Base-by-base conservation (phyloP, 148 eudicot genomes). In the Persicaria tinctoria region DNA sequence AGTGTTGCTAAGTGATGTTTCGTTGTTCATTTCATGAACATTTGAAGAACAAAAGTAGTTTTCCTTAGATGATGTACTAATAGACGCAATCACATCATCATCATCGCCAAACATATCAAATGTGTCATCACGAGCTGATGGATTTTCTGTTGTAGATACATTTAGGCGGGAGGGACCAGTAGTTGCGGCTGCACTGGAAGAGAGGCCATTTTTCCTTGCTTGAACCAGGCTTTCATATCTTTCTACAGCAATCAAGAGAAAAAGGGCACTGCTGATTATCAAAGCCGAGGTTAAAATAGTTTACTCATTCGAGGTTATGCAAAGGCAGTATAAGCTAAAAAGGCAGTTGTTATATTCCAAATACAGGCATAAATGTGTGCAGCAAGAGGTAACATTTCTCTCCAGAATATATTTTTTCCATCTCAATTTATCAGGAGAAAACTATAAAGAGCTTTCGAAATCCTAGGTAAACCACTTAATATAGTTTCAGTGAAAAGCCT, bases 101-200 rank as follows among this genome's bases (percentile, higher is more conserved):
- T 90, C 93, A 73, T 86, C 98, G 11, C 87, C 97, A 82, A 94
- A 94, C 91, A 94, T 94, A 79, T 94, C 98, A 79, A 88, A 76
- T 60, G 68, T 38, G 11, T 64, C 73, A n/a, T 13, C 41, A 47
- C 17, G 53, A 70, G 54, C 53, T 18, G 51, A 17, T 46, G n/a
- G 73, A 63, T 17, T 32, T 17, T 17, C 63, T 57, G 32, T 17
- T 57, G 63, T 57, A 57, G 63, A 57, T 17, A 57, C 32, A 16
- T 68, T 68, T 0, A 38, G 71, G 8, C 71, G 16, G 7, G 68
- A 63, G 45, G 68, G 68, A 20, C 45, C 57, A 71, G 27, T 10
- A 47, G 74, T 71, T 46, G 54, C 74, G 47, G 46, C 54, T 14
- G 13, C 32, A 72, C 59, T 20, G 0, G 23, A 20, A 20, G 23